Base-by-base conservation (phyloP, 1,284 basidiomycete species). In the Apiotrichum brassicae region DNA sequence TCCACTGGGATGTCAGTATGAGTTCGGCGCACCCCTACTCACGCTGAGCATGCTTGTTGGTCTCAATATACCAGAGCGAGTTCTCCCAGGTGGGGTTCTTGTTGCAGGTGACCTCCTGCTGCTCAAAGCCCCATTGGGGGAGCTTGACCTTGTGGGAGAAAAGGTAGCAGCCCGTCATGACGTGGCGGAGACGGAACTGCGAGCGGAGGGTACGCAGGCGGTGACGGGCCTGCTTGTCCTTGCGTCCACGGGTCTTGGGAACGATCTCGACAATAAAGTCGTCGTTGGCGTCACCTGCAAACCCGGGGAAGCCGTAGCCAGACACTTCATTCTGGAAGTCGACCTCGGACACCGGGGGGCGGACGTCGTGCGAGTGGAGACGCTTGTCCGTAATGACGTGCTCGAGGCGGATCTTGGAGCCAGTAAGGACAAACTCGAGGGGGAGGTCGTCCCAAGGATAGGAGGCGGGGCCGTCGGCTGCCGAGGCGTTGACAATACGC, bases 241-340 rank as follows among this genome's bases (percentile, higher is more conserved):
- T 73, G 46, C 73, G 78, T 61, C 68, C 70, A 28, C 67, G 56
- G 3, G 68, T 70, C 46, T 64, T 51, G 16, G 57, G 75, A 28
- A 86, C 82, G 48, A 98, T 90, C 73, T 97, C 93, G 39, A 98
- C 79, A 55, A 86, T 77, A 82, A 92, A 99, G 70, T 97, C 90
- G 70, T 98, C 94, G 70, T 98, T 97, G 46, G 83, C 81, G 66
- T 97, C 94, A 22, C 73, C 73, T 20, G 61, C 65, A 46, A 74
- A 73, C 5, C 70, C 67, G 22, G 12, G 76, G 76, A 88, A 85
- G 3, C 95, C 95, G 64, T 99, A 99, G 1, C 78, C 91, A 1
- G 92, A 94, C 0, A 97, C 93, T 70, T 99, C 95, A 66, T 97
- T 94, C 76, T 98, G 95, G 78, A 97, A 99, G 62, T 99, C 95